Base-by-base conservation (phyloP, 2,329 filamentous ascomycete genomes). In the Fusarium abutilonis region DNA sequence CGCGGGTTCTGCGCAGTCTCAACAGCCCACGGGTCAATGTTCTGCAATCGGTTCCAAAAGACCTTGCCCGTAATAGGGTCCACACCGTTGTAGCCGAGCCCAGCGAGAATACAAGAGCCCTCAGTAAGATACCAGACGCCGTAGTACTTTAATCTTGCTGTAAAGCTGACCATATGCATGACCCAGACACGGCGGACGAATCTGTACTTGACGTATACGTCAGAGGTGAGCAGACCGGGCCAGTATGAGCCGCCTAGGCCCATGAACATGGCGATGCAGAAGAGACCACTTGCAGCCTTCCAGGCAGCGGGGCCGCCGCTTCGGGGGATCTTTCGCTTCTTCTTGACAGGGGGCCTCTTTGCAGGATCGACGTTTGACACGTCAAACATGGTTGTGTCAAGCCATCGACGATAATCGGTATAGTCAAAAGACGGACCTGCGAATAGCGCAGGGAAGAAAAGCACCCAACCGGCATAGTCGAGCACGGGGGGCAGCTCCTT, bases 311-410 rank as follows among this genome's bases (percentile, higher is more conserved):
- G 94, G 0, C 87, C 92, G 43, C 89, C 93, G 72, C 93, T 98
- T 57, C 93, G 88, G 34, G 95, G 95, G 54, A 98, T 97, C 78
- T 89, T 93, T 70, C 93, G 88, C 83, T 92, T 92, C 81, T 93
- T 95, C 43, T 93, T 86, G 1, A 93, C 96, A 1, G 89, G 89
- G 6, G 95, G 91, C 53, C 89, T 91, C 77, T 94, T 96, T 23
- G 89, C 83, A 1, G 93, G 92, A 68, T 97, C 93, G n/a, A 90
- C 84, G 10, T 88, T 89, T 2, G 89, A 82, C 2, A 96, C 82
- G 31, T 96, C 90, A 74, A 99, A 99, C 89, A 99, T 96, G 65
- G 89, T 90, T 3, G 92, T 96, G 70, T 96, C 92, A 63, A 99
- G 89, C 90, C 94, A 99, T 47, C 89, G 87, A 50, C 87, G 88